These are phyloP conservation scores for Stygiomarasmius scandens DNA, from an alignment of 1,284 basidiomycete species.

Conservation along the genomic window DNA sequence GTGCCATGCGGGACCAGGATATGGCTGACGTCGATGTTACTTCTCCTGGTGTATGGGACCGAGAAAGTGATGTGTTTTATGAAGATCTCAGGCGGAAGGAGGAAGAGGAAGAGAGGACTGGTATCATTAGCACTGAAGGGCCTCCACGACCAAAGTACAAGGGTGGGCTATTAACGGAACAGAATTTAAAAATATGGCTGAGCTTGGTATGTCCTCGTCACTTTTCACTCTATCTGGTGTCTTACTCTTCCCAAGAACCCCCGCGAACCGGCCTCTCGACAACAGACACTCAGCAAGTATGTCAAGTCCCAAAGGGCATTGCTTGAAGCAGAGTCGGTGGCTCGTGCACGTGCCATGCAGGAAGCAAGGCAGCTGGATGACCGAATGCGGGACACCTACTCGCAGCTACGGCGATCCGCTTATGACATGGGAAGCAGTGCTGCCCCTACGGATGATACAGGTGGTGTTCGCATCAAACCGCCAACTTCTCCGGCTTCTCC, in stretches of 20 bases:
- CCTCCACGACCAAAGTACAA: slow-evolving; percentile 59
- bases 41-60: slow-evolving; percentile 87
- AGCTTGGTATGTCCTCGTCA: slow-evolving; percentile 63
- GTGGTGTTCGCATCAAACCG: slow-evolving; percentile 69
- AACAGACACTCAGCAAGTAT: slow-evolving; percentile 71
- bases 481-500: slow-evolving; percentile 47
- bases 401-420: slow-evolving; percentile 73
- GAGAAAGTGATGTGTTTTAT: slow-evolving; percentile 84
- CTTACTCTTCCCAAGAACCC: slow-evolving; percentile 59
- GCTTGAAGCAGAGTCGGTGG: slow-evolving; percentile 74
- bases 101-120: slow-evolving; percentile 59
- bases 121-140: slow-evolving; percentile 43
- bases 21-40: slow-evolving; percentile 95
- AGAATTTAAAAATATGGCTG: slow-evolving; percentile 85
- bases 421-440: slow-evolving; percentile 61
- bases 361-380: slow-evolving; percentile 75
- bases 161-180: slow-evolving; percentile 76
- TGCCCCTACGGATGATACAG: slow-evolving; percentile 53
- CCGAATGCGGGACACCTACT: slow-evolving; percentile 76
- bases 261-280: slow-evolving; percentile 75
- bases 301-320: slow-evolving; percentile 71
- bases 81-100: slow-evolving; percentile 82
- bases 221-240: slow-evolving; percentile 16
- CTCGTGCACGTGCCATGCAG: slow-evolving; percentile 73
- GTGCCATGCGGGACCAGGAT: slow-evolving; percentile 98